phyloP scores from a whole-genome alignment of 306 rosid species.

The Pyrus pyrifolia region DNA sequence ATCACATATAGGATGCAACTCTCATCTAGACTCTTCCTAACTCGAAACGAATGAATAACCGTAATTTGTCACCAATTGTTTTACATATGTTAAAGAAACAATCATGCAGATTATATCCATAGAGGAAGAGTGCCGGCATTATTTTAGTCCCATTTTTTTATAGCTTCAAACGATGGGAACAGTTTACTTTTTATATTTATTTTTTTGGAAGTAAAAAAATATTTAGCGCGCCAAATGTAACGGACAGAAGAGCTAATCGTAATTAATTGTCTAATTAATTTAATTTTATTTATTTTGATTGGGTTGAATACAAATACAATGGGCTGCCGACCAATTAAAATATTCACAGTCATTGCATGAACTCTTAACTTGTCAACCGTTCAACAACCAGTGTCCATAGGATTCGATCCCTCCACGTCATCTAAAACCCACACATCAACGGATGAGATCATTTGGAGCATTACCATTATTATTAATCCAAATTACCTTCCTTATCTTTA shows the following conservation, averaged over 20 bases:
- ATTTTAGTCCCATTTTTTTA: not conserved
- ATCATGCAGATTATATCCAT: not conserved
- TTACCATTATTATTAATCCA: not conserved
- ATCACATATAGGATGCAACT: no score
- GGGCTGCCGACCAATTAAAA: conserved; percentile 26
- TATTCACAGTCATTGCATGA: not conserved
- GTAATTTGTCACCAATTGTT: no score
- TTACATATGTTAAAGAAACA: not conserved
- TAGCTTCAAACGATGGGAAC: not conserved
- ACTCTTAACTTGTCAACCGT: conserved; percentile 15
- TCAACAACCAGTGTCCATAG: conserved; percentile 18
- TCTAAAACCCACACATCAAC: not conserved
- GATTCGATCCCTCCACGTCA: conserved; percentile 9
- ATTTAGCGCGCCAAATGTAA: not conserved
- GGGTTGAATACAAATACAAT: not conserved
- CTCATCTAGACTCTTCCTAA: no score
- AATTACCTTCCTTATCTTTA: not conserved
- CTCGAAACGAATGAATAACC: fast-evolving
- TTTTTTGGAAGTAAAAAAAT: not conserved
- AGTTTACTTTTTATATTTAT: not conserved
- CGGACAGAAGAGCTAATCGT: not conserved
- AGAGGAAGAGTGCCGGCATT: not conserved
- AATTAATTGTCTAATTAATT: not conserved
- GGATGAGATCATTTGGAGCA: conserved; percentile 12
- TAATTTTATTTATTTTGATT: not conserved